Conservation (phyloP, 495 filamentous ascomycete genomes). For the Jackrogersella minutella region DNA sequence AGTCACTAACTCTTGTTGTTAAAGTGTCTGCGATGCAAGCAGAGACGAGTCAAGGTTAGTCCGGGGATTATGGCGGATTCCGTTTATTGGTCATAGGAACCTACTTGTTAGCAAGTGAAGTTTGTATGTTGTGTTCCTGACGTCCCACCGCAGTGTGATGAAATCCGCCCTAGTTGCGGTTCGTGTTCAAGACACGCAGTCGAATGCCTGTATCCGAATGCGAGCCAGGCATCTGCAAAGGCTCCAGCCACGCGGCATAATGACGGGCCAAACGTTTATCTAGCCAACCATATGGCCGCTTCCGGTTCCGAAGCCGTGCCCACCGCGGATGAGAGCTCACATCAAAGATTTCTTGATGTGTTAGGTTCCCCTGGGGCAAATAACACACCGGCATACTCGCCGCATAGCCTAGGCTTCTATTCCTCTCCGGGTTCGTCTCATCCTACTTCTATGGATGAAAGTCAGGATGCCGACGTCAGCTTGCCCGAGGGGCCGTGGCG, state of each 20-base stretch:
- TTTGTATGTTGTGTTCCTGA: constrained; percentile 27
- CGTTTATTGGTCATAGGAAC: not conserved
- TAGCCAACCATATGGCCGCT: not conserved
- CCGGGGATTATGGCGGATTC: not conserved
- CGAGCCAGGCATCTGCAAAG: constrained; percentile 11
- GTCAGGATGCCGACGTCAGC: constrained; percentile 31
- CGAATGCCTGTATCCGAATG: constrained; percentile 45
- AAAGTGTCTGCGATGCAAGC: constrained; percentile 48
- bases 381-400: constrained; percentile 15
- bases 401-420: constrained; percentile 25
- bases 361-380: constrained; percentile 13
- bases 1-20: no score
- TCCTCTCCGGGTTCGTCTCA: constrained; percentile 38
- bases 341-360: not conserved
- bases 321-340: not conserved
- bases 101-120: not conserved
- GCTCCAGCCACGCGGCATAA: constrained; percentile 10
- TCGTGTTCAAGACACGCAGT: constrained; percentile 52
- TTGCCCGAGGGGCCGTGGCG: constrained; percentile 46
- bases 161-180: constrained; percentile 47
- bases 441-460: constrained; percentile 19
- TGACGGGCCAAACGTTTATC: constrained; percentile 3
- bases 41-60: constrained; percentile 49
- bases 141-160: constrained; percentile 48
- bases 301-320: not conserved